Evolutionary conservation across 2,329 filamentous ascomycete species (phyloP).

Genomic region (Hypoxylon sp.): DNA sequence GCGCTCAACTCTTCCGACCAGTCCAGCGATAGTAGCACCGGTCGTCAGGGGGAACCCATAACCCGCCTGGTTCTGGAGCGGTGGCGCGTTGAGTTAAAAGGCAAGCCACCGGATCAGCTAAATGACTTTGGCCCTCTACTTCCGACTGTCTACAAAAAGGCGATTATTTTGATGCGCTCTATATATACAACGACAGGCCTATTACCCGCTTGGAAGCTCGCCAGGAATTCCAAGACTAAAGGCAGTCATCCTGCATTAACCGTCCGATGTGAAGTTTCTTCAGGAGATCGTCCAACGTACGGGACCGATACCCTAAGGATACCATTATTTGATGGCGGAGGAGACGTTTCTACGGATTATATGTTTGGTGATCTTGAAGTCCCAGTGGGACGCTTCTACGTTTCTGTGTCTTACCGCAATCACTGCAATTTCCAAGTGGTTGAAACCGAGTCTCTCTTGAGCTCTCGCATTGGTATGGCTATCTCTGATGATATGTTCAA

Average conservation of each 20-base stretch:
- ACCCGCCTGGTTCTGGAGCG: conserved; percentile 89
- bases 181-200: conserved; percentile 87
- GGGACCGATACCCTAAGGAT: conserved; percentile 78
- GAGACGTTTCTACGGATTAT: conserved; percentile 80
- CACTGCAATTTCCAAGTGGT: conserved; percentile 94
- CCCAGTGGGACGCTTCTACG: conserved; percentile 85
- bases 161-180: conserved; percentile 93
- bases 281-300: conserved; percentile 69
- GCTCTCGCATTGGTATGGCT: conserved; percentile 89
- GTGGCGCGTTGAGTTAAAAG: conserved; percentile 88
- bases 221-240: conserved; percentile 79
- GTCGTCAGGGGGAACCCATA: conserved; percentile 62
- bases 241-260: conserved; percentile 77
- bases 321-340: conserved; percentile 75
- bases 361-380: conserved; percentile 88
- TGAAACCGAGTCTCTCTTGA: conserved; percentile 89
- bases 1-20: conserved; percentile 77
- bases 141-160: conserved; percentile 96
- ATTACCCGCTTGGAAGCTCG: conserved; percentile 88
- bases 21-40: conserved; percentile 64
- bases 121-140: conserved; percentile 75
- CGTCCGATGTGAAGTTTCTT: conserved; percentile 84
- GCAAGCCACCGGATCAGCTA: conserved; percentile 63
- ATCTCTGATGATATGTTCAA: conserved; percentile 89
- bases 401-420: conserved; percentile 86